phyloP scores from a whole-genome alignment of 108 stramenopile genomes.

The Fragilaria crotonensis region DNA sequence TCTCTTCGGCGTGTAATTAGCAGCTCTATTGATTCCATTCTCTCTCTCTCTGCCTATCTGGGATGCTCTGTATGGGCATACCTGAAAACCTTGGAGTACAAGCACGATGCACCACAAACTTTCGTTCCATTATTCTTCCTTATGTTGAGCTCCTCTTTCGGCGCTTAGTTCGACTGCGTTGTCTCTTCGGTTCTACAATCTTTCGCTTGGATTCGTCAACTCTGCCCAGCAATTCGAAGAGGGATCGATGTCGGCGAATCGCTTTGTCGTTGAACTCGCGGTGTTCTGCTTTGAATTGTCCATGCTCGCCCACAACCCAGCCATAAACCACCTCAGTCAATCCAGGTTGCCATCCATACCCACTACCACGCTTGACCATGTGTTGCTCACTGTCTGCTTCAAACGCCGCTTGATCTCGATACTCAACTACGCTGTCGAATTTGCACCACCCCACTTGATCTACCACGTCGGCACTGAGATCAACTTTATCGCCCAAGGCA shows the following conservation, averaged over 20 bases:
- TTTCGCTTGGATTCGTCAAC: no score
- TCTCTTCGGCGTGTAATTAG: no score
- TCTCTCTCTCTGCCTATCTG: no score
- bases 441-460: conserved; percentile 47
- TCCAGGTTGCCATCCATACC: conserved; percentile 63
- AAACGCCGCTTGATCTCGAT: conserved; percentile 31
- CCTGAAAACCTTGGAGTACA: no score
- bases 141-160: no score
- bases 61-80: no score
- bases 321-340: conserved; percentile 39
- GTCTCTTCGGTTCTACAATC: no score
- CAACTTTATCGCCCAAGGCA: conserved; percentile 20
- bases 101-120: no score
- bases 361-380: conserved; percentile 41
- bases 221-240: conserved; percentile 36
- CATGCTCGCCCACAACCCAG: conserved; percentile 47
- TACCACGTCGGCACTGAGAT: neutral
- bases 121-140: no score
- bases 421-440: conserved; percentile 32
- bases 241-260: conserved; percentile 31
- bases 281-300: conserved; percentile 3
- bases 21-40: no score
- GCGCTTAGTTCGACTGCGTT: no score
- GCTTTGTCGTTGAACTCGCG: neutral
- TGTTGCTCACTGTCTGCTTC: conserved; percentile 46